These are phyloP conservation scores for Borovskyia barvae DNA, from an alignment of 208 protist species.

Conservation along the genomic window DNA sequence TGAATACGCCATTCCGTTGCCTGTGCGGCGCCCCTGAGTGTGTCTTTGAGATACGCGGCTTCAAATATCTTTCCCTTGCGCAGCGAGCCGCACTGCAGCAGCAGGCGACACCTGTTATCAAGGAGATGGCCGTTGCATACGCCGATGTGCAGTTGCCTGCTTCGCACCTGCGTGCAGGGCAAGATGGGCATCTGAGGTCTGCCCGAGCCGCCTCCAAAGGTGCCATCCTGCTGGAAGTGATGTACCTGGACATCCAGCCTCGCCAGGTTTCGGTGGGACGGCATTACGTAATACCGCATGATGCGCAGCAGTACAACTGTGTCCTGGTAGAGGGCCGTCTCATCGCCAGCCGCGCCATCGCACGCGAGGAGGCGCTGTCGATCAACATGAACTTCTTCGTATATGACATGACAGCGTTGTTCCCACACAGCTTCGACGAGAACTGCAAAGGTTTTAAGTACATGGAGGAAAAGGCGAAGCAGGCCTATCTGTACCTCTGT, in stretches of 20 bases:
- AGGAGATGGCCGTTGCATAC: constrained; percentile 38
- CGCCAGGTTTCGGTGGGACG: constrained; percentile 54
- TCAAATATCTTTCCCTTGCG: constrained; percentile 64
- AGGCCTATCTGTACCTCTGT: constrained; percentile 70
- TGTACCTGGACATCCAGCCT: constrained; percentile 71
- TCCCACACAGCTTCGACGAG: constrained; percentile 49
- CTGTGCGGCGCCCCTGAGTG: constrained; percentile 59
- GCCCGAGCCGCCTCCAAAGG: constrained; percentile 31
- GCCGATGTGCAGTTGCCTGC: constrained; percentile 45
- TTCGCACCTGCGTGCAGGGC: constrained; percentile 24
- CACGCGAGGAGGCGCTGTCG: constrained; percentile 37
- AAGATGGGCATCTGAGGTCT: constrained; percentile 34
- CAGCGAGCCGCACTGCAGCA: constrained; percentile 38
- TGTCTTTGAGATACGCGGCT: constrained; percentile 69
- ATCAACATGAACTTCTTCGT: constrained; percentile 88
- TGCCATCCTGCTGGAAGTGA: constrained; percentile 60
- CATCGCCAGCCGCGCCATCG: constrained; percentile 41
- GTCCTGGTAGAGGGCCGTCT: constrained; percentile 79
- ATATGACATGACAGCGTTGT: constrained; percentile 78
- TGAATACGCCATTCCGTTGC: constrained; percentile 72
- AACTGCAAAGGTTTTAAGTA: constrained; percentile 70
- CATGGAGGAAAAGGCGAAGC: constrained; percentile 61
- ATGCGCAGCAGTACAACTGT: constrained; percentile 44
- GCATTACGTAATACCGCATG: constrained; percentile 59
- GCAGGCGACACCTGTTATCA: constrained; percentile 58